Evolutionary conservation across 768 basidiomycete genomes (phyloP), one percentile per base, ranked within the genome.

Genomic region (Rhizopogon vinicolor): DNA sequence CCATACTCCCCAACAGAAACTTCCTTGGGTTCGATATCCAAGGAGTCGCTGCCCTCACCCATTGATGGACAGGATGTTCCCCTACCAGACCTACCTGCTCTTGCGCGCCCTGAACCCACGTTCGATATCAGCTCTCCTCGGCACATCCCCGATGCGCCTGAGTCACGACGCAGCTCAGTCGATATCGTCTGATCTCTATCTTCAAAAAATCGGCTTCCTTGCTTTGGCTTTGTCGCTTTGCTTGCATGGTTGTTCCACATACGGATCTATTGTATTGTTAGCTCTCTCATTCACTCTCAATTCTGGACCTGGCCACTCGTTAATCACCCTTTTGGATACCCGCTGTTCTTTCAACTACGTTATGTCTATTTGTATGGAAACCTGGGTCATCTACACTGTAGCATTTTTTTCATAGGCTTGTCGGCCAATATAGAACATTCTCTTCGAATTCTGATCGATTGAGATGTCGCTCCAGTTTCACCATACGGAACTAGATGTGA

Each of bases 321-420:
- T 31, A 41, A 29, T 18, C 10, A n/a, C 35, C 29, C 5, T 3
- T 54, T 37, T 57, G 61, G 58, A 63, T 65, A 65, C 63, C 65
- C 55, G 31, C 31, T 42, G 45, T n/a, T 46, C 25, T 25, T 41
- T 16, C 35, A 58, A 49, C 44, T 41, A 56, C 55, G 19, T 51
- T 61, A 61, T 66, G 48, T 45, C 45, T 65, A 65, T 66, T 25
- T 49, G 18, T 65, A 57, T 63, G 60, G 65, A 63, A 54, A 56
- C 37, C 55, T 58, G 58, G 57, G 59, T 46, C 63, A 68, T 58
- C 68, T 67, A 74, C 68, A 60, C 41, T 65, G 64, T 65, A 65
- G 60, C 64, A 58, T 46, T 55, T n/a, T 41, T 31, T 14, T 9
- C 19, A 12, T 25, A 4, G 44, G 16, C 16, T 45, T 12, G 43